Percentiles rank a stretch among this genome's conserved stretches.
These are phyloP conservation scores for Chamaecrista fasciculata DNA, from an alignment of 306 rosid species.

Conservation along the genomic window DNA sequence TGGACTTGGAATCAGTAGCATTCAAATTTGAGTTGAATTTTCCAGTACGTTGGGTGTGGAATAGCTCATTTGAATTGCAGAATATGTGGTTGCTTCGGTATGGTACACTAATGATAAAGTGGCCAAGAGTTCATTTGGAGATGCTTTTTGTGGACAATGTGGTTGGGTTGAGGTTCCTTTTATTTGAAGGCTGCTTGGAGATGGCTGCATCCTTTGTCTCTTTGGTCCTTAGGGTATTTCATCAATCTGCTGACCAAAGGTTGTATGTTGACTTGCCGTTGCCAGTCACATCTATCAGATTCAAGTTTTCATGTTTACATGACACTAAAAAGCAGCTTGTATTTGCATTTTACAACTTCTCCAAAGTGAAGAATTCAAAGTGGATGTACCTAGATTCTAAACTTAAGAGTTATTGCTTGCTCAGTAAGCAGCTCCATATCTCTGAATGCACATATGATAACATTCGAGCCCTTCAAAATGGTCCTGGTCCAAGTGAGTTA, in stretches of 20 bases:
- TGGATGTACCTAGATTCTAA: conserved; percentile 73
- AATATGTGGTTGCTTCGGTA: conserved; percentile 45
- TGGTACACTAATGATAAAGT: conserved; percentile 58
- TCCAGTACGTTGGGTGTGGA: conserved; percentile 40
- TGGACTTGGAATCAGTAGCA: conserved; percentile 42
- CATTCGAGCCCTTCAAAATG: conserved; percentile 72
- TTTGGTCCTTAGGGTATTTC: conserved; percentile 57
- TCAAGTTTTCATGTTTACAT: conserved; percentile 62
- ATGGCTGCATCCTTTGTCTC: conserved; percentile 65
- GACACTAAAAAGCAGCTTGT: conserved; percentile 64
- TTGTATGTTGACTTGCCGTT: conserved; percentile 50
- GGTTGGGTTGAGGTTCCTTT: conserved; percentile 73
- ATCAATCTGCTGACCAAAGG: conserved; percentile 46
- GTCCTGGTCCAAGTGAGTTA: conserved; percentile 41
- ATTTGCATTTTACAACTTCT: conserved; percentile 70
- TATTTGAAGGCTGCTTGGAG: conserved; percentile 80
- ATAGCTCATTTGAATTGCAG: conserved; percentile 42
- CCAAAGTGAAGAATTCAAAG: conserved; percentile 52
- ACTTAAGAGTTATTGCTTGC: conserved; percentile 61
- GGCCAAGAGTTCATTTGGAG: conserved; percentile 83
- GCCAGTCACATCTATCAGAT: conserved; percentile 82
- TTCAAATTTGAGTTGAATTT: conserved; percentile 46
- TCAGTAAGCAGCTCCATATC: conserved; percentile 67
- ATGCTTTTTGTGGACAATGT: conserved; percentile 90
- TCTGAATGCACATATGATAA: conserved; percentile 92